Base-by-base conservation (phyloP, 202 grass and related monocot species). In the Thinopyrum obtusiflorum region DNA sequence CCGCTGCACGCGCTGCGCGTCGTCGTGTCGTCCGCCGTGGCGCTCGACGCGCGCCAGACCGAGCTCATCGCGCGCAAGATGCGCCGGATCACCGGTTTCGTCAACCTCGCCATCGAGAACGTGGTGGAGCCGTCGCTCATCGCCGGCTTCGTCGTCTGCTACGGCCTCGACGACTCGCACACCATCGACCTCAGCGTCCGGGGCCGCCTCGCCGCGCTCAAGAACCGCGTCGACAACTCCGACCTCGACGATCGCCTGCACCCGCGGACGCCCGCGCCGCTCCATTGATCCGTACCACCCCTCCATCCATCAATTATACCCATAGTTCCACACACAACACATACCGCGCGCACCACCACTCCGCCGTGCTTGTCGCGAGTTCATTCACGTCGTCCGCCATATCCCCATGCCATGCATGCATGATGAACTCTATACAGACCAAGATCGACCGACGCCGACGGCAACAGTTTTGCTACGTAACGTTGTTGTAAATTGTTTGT, bases 131-230 rank as follows among this genome's bases (percentile, higher is more conserved):
- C 92, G 11, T 94, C 93, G 0, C 85, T 99, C 18, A 91, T 99
- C 76, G 97, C 97, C 11, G 97, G 93, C 3, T 97, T 99, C 81
- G 83, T 97, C 77, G 62, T 99, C 76, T 89, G 88, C 89, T 99
- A 99, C 39, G 94, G 97, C 62, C 76, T 78, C 6, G 93, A 79
- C 61, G 93, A 94, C 57, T 94, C 93, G 0, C 86, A 89, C 61
- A 65, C 91, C 68, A 99, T 99, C 73, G 97, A 99, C 69, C 91
- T 99, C 37, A 99, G 97, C 65, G 92, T 99, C 80, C 96, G 89
- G 64, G 92, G 83, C 32, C 80, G 94, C 53, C 90, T 99, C 60
- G 87, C 93, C 47, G 85, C 77, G 61, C 87, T 99, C 64, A 87
- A 93, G 70, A 94, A 78, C 68, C 93, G 92, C 35, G 82, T 90